Conservation (phyloP, 2,329 filamentous ascomycete species). For the Epichloe uncinata region DNA sequence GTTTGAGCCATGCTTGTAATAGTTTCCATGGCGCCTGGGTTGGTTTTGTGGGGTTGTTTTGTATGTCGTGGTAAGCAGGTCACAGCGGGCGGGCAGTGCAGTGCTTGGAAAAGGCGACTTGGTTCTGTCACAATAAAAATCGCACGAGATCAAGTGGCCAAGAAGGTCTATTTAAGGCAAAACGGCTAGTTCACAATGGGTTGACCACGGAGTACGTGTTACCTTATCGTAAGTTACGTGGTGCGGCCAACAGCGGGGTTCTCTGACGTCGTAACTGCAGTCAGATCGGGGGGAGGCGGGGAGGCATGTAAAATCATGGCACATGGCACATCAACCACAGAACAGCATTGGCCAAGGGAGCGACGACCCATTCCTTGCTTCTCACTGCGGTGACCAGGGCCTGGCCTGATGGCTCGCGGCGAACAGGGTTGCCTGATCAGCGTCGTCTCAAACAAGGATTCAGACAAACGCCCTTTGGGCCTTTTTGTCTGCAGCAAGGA, state of each 20-base stretch:
- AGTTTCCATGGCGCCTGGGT: constrained; percentile 42
- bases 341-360: not conserved
- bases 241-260: constrained; percentile 1
- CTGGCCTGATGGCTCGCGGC: not conserved
- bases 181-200: not conserved
- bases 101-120: not conserved
- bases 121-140: no score
- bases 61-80: not conserved
- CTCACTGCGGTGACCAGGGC: not conserved
- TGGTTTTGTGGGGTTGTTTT: not conserved
- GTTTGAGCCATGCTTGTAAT: constrained; percentile 39
- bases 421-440: not conserved
- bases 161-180: not conserved
- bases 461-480: not conserved
- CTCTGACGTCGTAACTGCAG: constrained; percentile 4
- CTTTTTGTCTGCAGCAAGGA: not conserved
- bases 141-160: not conserved
- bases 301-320: not conserved
- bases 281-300: not conserved
- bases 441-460: not conserved
- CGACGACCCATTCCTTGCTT: not conserved
- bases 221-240: not conserved
- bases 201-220: no score
- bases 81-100: not conserved
- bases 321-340: not conserved